A percentile compares a stretch with the other conserved stretches of the same genome.
These are phyloP conservation scores for Alternaria sp. DNA, from an alignment of 2,329 filamentous ascomycete species.

Conservation along the genomic window DNA sequence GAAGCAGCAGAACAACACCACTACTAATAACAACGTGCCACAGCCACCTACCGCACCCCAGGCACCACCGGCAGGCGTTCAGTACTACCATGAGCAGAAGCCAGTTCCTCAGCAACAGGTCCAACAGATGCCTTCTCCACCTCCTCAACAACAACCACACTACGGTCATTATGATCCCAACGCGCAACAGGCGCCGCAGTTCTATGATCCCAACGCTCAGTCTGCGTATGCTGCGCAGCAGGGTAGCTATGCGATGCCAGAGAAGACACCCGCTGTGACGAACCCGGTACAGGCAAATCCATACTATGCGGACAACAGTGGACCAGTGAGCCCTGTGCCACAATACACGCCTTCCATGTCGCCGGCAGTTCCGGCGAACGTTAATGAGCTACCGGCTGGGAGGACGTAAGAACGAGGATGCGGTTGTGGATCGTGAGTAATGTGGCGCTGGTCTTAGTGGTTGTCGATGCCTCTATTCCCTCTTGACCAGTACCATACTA, in stretches of 20 bases:
- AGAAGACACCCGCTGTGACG: constrained; percentile 13
- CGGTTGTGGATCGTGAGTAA: not conserved
- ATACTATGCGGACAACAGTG: constrained; percentile 15
- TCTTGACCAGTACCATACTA: not conserved
- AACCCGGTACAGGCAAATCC: constrained; percentile 3
- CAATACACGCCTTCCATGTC: constrained; percentile 13
- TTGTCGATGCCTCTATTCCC: not conserved
- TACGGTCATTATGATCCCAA: constrained; percentile 13
- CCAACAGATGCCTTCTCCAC: constrained; percentile 13
- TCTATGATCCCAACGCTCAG: constrained; percentile 16
- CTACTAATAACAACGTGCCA: not conserved
- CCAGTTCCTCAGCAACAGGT: constrained; percentile 9
- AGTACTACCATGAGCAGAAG: constrained; percentile 19
- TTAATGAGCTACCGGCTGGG: constrained; percentile 18
- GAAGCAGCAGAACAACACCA: constrained; percentile 3
- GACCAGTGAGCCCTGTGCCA: constrained; percentile 18
- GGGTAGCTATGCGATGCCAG: constrained; percentile 5
- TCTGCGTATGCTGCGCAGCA: constrained; percentile 9
- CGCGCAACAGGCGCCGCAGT: constrained; percentile 7
- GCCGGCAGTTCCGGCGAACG: constrained; percentile 2
- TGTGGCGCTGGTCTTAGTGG: not conserved
- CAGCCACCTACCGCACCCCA: not conserved
- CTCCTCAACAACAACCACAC: constrained; percentile 3
- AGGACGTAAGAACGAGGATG: constrained; percentile 9
- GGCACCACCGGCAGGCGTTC: constrained; percentile 2